These are phyloP conservation scores for Microthlaspi erraticum DNA, from an alignment of 345 rosid genomes.

Conservation along the genomic window DNA sequence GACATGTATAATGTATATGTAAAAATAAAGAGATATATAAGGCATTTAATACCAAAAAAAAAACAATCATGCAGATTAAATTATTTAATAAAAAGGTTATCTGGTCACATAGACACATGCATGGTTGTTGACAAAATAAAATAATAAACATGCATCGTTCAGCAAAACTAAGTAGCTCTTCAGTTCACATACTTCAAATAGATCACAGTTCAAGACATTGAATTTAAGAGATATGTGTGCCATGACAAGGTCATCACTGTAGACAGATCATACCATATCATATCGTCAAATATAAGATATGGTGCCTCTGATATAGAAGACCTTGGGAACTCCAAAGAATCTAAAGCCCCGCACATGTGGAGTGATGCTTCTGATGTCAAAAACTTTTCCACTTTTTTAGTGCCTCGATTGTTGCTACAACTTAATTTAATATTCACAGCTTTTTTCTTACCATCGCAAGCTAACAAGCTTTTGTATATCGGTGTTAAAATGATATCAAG, in stretches of 20 bases:
- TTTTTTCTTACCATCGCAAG: neutral
- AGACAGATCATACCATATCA: neutral
- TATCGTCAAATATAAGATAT: neutral
- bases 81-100: conserved; percentile 11
- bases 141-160: neutral
- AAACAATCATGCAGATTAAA: conserved; percentile 32
- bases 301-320: conserved; percentile 20
- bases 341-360: conserved; percentile 50
- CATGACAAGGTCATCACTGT: conserved; percentile 17
- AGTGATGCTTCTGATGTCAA: conserved; percentile 42
- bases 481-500: too few species aligned
- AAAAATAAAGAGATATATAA: conserved; percentile 16
- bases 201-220: neutral
- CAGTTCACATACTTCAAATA: too few species aligned
- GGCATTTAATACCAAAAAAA: neutral
- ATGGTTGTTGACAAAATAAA: conserved; percentile 8
- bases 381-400: conserved; percentile 44
- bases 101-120: conserved; percentile 29
- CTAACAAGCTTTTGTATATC: neutral
- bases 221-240: neutral
- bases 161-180: neutral
- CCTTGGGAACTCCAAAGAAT: conserved; percentile 50
- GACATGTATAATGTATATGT: conserved; percentile 4
- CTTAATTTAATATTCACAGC: conserved; percentile 12
- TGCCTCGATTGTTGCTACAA: conserved; percentile 13